Evolutionary conservation across 352 stramenopile species (phyloP).

Genomic region (Pythium inflatum): DNA sequence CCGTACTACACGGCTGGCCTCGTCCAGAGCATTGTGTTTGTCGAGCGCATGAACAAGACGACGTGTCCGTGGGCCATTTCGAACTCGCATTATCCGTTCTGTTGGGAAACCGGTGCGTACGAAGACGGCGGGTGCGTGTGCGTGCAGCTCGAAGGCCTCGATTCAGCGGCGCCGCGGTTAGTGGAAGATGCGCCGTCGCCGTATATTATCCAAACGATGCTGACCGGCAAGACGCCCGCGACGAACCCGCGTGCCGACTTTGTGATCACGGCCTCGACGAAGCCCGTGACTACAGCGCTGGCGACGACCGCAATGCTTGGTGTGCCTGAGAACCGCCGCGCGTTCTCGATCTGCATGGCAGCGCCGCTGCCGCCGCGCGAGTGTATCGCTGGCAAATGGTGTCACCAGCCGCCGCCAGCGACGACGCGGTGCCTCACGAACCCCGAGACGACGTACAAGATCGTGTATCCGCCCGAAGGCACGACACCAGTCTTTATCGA

Average conservation of each 20-base stretch:
- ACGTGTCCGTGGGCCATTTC: slow-evolving; percentile 23
- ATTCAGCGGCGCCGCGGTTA: no score
- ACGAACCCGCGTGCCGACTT: slow-evolving; percentile 10
- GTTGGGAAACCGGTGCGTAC: background rate
- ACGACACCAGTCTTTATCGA: background rate
- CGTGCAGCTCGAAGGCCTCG: slow-evolving; percentile 6
- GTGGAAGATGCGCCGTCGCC: no score
- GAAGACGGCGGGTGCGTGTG: slow-evolving; percentile 13
- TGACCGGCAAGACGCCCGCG: background rate
- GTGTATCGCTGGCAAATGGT: background rate
- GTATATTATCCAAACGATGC: no score
- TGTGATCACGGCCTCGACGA: background rate
- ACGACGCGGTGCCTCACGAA: slow-evolving; percentile 6
- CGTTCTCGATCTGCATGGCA: background rate
- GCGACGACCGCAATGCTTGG: background rate
- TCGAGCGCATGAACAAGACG: background rate
- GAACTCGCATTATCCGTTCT: slow-evolving; percentile 4
- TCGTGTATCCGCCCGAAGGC: background rate
- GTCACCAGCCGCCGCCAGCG: slow-evolving; percentile 6
- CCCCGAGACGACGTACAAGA: background rate
- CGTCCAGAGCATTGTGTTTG: background rate
- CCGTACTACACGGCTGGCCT: slow-evolving; percentile 1
- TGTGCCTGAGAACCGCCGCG: slow-evolving; percentile 14
- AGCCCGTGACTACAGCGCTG: background rate
- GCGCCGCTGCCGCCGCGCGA: slow-evolving; percentile 1